These are phyloP conservation scores for Candida broadrunensis DNA, from an alignment of 805 yeast species.

Conservation along the genomic window DNA sequence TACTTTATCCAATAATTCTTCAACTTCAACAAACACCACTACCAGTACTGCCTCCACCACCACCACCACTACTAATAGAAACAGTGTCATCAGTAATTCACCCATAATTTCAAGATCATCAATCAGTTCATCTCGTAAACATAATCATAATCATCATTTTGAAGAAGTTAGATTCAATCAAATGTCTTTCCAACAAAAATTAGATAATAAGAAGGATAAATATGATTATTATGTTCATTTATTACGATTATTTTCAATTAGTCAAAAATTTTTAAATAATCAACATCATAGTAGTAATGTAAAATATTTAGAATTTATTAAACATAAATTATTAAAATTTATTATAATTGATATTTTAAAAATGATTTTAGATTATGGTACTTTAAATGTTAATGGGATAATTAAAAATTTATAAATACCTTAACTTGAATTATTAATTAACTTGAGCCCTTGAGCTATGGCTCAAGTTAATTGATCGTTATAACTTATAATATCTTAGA, in stretches of 20 bases:
- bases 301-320: constrained; percentile 34
- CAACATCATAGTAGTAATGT: constrained; percentile 9
- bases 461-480: too few relatives aligned
- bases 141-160: too few relatives aligned
- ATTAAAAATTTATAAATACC: background rate
- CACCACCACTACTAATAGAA: constrained; percentile 6
- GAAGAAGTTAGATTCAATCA: too few relatives aligned
- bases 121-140: background rate
- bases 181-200: constrained; percentile 17
- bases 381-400: constrained; percentile 8
- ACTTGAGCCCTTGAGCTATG: too few relatives aligned
- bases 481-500: too few relatives aligned
- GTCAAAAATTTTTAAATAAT: constrained; percentile 10
- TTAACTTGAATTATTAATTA: background rate
- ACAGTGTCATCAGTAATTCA: constrained; percentile 10
- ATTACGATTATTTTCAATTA: constrained; percentile 12
- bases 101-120: background rate
- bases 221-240: constrained; percentile 34
- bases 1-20: constrained; percentile 11
- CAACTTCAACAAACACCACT: background rate
- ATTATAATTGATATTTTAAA: constrained; percentile 33
- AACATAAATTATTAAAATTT: constrained; percentile 30
- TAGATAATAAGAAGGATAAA: constrained; percentile 30
- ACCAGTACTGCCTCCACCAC: background rate
- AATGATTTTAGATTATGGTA: constrained; percentile 33